Evolutionary conservation across 495 filamentous ascomycete species (phyloP).

Genomic region (Clohesyomyces aquaticus): DNA sequence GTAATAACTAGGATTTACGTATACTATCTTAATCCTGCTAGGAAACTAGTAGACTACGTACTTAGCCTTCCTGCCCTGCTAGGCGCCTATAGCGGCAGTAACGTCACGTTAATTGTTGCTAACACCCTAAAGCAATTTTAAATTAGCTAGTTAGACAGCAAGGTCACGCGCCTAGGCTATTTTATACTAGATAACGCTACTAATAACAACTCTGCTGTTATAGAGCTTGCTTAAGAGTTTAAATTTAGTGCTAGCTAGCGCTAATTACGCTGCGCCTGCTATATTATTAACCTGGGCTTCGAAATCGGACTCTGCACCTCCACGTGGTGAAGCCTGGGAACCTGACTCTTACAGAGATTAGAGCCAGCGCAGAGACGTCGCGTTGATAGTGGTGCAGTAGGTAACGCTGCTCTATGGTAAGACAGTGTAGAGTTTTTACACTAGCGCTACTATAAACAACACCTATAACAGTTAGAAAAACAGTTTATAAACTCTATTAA

Average conservation of each 20-base stretch:
- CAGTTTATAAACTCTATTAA: too few species aligned
- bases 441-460: too few species aligned
- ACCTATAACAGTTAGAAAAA: too few species aligned
- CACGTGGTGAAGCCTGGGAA: too few species aligned
- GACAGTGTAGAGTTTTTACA: too few species aligned
- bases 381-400: too few species aligned
- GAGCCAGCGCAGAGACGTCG: too few species aligned
- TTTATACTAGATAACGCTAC: constrained; percentile 18
- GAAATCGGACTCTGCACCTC: too few species aligned
- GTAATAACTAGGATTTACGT: constrained; percentile 3
- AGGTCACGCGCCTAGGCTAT: constrained; percentile 18
- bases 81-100: constrained; percentile 4
- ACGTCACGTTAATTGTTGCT: constrained; percentile 12
- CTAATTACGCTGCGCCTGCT: constrained; percentile 5
- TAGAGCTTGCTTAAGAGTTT: not conserved
- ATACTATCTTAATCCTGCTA: not conserved
- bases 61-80: constrained; percentile 7
- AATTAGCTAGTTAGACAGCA: not conserved
- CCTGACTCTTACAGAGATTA: too few species aligned
- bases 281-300: too few species aligned
- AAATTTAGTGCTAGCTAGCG: constrained; percentile 9
- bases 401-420: too few species aligned
- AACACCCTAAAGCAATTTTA: constrained; percentile 11
- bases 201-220: constrained; percentile 12
- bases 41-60: not conserved